These are phyloP conservation scores for Smittium culicis DNA, from an alignment of 371 early-diverging fungal genomes.

Conservation along the genomic window DNA sequence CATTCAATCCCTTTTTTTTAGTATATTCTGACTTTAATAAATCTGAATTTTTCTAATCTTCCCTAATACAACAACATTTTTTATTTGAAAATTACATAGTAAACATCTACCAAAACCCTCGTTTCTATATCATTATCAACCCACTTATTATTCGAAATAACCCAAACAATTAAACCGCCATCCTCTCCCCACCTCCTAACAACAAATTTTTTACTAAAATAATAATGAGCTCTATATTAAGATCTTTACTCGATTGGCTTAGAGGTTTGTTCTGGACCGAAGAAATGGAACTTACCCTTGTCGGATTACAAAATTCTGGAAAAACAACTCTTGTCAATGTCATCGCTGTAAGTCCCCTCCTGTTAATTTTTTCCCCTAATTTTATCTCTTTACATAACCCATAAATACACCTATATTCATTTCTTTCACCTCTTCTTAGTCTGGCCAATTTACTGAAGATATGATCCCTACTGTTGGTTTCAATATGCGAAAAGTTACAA, in stretches of 20 bases:
- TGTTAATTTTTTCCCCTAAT: neutral
- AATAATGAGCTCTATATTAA: constrained; percentile 50
- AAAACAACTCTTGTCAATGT: constrained; percentile 96
- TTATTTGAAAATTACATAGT: too few species aligned
- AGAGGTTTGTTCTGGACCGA: constrained; percentile 87
- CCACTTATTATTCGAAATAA: too few species aligned
- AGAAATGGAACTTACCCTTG: constrained; percentile 96
- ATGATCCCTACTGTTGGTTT: constrained; percentile 97
- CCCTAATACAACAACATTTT: too few species aligned
- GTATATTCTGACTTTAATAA: too few species aligned
- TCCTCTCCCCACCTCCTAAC: too few species aligned
- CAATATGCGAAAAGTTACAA: constrained; percentile 92
- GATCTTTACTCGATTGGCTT: constrained; percentile 77
- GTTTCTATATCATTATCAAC: too few species aligned
- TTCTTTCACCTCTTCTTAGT: constrained; percentile 34
- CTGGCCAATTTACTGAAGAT: constrained; percentile 90
- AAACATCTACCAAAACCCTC: too few species aligned
- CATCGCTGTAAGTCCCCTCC: constrained; percentile 64
- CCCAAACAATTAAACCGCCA: too few species aligned
- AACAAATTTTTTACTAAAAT: too few species aligned
- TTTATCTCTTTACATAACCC: neutral
- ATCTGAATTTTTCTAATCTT: too few species aligned
- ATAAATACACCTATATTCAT: neutral
- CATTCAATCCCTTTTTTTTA: too few species aligned
- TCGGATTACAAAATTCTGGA: constrained; percentile 94